A percentile compares a stretch with the other conserved stretches of the same genome.
phyloP scores from a whole-genome alignment of 208 protist genomes.

The Trypanosoma caninum region DNA sequence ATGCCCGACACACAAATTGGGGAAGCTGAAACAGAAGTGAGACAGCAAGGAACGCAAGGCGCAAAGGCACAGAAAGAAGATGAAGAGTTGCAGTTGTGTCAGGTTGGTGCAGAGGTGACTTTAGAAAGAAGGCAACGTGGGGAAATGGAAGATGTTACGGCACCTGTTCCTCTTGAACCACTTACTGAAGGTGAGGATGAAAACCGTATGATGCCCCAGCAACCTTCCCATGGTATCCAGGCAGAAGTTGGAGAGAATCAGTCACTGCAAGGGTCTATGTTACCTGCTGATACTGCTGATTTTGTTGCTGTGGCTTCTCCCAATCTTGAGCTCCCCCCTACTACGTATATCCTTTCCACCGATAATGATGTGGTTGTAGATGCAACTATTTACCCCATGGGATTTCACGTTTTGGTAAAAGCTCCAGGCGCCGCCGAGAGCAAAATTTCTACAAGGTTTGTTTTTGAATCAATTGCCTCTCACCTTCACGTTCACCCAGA shows the following conservation, averaged over 20 bases:
- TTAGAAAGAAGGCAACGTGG: neutral
- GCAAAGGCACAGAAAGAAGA: neutral
- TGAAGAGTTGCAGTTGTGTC: neutral
- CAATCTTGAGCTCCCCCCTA: neutral
- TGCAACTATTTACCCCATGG: conserved; percentile 26
- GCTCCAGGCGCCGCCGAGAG: conserved; percentile 5
- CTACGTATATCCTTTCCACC: conserved; percentile 5
- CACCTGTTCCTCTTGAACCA: neutral
- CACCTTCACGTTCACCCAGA: conserved; percentile 59
- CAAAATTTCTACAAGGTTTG: conserved; percentile 12
- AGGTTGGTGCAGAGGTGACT: conserved; percentile 30
- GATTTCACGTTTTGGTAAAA: conserved; percentile 16
- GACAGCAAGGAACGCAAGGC: neutral
- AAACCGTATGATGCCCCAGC: neutral
- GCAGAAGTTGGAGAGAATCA: conserved; percentile 8
- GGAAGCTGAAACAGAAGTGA: neutral
- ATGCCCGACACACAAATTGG: neutral
- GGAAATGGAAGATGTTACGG: conserved; percentile 9
- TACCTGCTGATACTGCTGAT: neutral
- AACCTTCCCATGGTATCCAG: conserved; percentile 20
- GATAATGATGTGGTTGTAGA: conserved; percentile 22
- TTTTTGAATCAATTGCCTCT: conserved; percentile 61
- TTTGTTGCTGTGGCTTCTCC: neutral
- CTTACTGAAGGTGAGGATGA: neutral
- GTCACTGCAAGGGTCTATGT: neutral